phyloP scores from a whole-genome alignment of 768 basidiomycete genomes.

The Lyophyllum semitale region DNA sequence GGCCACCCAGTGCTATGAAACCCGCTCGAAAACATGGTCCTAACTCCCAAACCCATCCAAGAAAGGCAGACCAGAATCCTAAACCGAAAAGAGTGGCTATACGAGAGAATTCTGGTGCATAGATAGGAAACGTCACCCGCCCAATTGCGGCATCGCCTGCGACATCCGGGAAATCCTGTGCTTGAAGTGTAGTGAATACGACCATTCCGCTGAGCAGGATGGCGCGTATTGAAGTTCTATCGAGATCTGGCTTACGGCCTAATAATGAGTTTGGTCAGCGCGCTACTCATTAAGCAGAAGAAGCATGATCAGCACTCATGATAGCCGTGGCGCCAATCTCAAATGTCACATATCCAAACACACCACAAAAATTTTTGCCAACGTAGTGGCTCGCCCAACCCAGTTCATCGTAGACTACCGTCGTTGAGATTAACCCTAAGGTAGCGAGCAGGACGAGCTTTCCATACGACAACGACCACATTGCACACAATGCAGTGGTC shows the following conservation, averaged over 20 bases:
- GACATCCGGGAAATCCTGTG: slow-evolving; percentile 47
- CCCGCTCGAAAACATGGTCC: neutral
- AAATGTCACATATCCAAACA: slow-evolving; percentile 31
- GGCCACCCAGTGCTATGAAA: slow-evolving; percentile 8
- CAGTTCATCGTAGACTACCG: slow-evolving; percentile 31
- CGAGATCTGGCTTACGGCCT: slow-evolving; percentile 1
- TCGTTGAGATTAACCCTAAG: slow-evolving; percentile 20
- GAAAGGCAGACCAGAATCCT: slow-evolving; percentile 15
- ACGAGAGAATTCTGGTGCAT: slow-evolving; percentile 38
- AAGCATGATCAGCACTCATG: slow-evolving; percentile 12
- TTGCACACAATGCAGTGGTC: slow-evolving; percentile 27
- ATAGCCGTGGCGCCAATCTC: slow-evolving; percentile 35
- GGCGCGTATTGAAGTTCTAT: slow-evolving; percentile 12
- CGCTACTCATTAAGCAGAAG: too few species aligned
- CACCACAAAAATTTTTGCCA: slow-evolving; percentile 31
- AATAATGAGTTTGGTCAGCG: neutral
- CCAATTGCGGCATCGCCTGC: slow-evolving; percentile 42
- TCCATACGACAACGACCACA: slow-evolving; percentile 21
- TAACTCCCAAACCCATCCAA: slow-evolving; percentile 14
- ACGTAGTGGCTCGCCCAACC: slow-evolving; percentile 25
- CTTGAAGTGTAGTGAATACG: slow-evolving; percentile 48
- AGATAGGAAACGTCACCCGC: slow-evolving; percentile 45
- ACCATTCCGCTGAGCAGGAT: slow-evolving; percentile 23
- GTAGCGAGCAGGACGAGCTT: slow-evolving; percentile 16
- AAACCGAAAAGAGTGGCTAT: slow-evolving; percentile 16